Evolutionary conservation across 108 stramenopile genomes (phyloP).

Genomic region (Skeletonema costatum): DNA sequence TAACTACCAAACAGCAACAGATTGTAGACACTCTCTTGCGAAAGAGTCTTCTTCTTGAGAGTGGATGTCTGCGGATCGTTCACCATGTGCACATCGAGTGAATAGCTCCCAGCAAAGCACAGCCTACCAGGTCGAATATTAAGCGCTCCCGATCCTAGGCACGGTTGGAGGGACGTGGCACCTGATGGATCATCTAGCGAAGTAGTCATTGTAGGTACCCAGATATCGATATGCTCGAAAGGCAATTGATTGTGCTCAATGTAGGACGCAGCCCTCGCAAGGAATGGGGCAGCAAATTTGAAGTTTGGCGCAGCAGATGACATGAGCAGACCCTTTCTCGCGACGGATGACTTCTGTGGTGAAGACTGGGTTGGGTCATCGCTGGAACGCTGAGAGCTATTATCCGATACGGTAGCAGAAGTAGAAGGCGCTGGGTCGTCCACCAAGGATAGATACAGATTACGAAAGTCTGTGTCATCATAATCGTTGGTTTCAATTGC

Average conservation of each 20-base stretch:
- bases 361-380: neutral
- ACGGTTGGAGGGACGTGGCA: neutral
- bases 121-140: conserved; percentile 46
- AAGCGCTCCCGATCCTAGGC: neutral
- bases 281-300: conserved; percentile 69
- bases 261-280: conserved; percentile 66
- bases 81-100: conserved; percentile 16
- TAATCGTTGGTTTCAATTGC: conserved; percentile 9
- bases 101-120: conserved; percentile 77
- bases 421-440: neutral
- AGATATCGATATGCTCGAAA: conserved; percentile 86
- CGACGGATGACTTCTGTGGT: neutral
- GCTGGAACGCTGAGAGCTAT: neutral
- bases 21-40: conserved; percentile 59
- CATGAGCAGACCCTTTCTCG: neutral
- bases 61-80: conserved; percentile 10
- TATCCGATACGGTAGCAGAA: neutral
- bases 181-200: neutral
- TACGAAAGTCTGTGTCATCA: conserved; percentile 18
- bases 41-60: conserved; percentile 18
- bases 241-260: conserved; percentile 71
- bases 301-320: conserved; percentile 22
- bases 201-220: conserved; percentile 62
- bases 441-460: conserved; percentile 1
- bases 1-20: conserved; percentile 76